phyloP scores from a whole-genome alignment of 352 stramenopile genomes.

The Achlya hypogyna region DNA sequence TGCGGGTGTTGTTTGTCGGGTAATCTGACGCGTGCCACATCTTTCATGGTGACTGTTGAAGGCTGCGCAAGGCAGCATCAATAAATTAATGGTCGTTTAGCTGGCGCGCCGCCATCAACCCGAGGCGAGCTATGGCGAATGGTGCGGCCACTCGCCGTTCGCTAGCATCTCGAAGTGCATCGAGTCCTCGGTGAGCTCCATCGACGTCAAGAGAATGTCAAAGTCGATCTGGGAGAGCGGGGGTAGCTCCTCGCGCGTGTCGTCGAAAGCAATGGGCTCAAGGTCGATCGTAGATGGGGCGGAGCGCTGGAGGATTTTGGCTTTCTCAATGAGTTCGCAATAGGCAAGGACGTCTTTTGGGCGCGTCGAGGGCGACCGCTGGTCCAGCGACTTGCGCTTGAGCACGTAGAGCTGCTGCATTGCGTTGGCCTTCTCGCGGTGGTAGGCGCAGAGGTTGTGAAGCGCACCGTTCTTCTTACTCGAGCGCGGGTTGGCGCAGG shows the following conservation, averaged over 20 bases:
- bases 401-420: constrained; percentile 6
- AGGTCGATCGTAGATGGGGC: neutral
- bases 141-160: neutral
- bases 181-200: neutral
- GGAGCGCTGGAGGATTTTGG: neutral
- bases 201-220: neutral
- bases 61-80: too few relatives aligned
- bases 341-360: neutral
- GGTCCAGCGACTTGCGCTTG: constrained; percentile 6
- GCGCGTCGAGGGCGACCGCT: neutral
- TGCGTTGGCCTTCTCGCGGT: constrained; percentile 2
- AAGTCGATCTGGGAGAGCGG: neutral
- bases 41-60: too few relatives aligned
- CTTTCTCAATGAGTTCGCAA: neutral
- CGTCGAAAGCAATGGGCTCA: neutral
- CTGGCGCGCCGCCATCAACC: too few relatives aligned
- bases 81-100: too few relatives aligned
- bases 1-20: too few relatives aligned
- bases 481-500: neutral
- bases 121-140: too few relatives aligned
- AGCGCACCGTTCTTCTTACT: constrained; percentile 12
- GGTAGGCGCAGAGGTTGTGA: constrained; percentile 1
- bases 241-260: neutral
- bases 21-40: too few relatives aligned
- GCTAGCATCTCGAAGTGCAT: neutral